Percentiles rank a stretch among this genome's conserved stretches.
Conservation (phyloP, 179 eudicot species). For the Actinidia chinensis region DNA sequence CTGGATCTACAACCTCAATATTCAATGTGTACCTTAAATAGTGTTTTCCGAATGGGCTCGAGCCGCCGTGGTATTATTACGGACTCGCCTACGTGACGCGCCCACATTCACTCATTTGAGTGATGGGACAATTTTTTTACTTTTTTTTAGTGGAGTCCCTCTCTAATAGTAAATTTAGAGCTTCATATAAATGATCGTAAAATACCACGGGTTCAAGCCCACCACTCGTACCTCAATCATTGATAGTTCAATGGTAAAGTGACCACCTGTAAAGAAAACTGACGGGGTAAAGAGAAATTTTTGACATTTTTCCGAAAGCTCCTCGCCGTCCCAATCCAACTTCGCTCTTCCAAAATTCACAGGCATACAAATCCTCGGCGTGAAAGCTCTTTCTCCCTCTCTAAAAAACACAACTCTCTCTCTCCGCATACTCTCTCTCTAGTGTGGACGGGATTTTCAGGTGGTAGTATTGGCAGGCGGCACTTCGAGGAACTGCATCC, state of each 20-base stretch:
- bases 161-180: too few species aligned
- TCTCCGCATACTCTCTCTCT: neutral
- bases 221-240: too few species aligned
- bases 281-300: neutral
- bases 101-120: too few species aligned
- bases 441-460: conserved; percentile 80
- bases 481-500: conserved; percentile 65
- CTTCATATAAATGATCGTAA: too few species aligned
- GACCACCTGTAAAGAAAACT: neutral
- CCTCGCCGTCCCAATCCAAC: neutral
- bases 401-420: neutral
- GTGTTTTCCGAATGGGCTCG: too few species aligned
- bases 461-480: conserved; percentile 98
- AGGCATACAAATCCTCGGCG: neutral
- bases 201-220: too few species aligned
- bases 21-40: too few species aligned
- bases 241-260: neutral
- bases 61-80: too few species aligned
- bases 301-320: neutral
- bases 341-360: neutral
- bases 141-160: too few species aligned
- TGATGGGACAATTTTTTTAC: too few species aligned
- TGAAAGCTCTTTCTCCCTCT: neutral
- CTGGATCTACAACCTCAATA: too few species aligned
- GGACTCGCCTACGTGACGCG: too few species aligned